Base-by-base conservation (phyloP, 2,329 filamentous ascomycete genomes). In the Xylaria sp. region DNA sequence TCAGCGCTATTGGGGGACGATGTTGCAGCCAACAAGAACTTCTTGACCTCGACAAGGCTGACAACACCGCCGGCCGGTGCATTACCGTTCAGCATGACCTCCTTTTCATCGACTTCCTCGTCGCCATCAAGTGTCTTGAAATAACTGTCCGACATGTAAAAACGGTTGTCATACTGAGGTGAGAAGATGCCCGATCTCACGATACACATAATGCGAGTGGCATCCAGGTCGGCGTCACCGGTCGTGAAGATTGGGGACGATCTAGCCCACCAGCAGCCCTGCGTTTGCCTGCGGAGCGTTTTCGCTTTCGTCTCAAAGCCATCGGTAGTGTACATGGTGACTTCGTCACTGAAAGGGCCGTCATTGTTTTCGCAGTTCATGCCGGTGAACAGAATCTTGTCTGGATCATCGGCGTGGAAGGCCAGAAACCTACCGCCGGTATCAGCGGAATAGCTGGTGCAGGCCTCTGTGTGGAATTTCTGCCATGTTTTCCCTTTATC, bases 181-280 rank as follows among this genome's bases (percentile, higher is more conserved):
- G 86, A 80, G 30, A 89, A 90, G 69, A 89, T 87, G 64, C 84
- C 79, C 58, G 92, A 90, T 59, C 83, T 82, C 44, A 89, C 85
- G 55, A 97, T 87, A 74, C 94, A 99, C 56, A 97, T 75, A 55
- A 93, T 82, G 57, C 92, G 85, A 65, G 88, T 79, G 55, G 84
- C 78, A 69, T 94, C 86, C 55, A 86, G 77, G 39, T 88, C 80
- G 1, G 81, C 76, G 57, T 87, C 76, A 61, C 88, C 88, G 9
- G 86, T 87, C 39, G 83, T 84, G 72, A 99, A 97, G 48, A 86
- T 75, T 4, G 83, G 80, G 10, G 89, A 86, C 11, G 85, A 84
- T 70, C 91, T 91, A 55, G 94, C 93, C 91, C 93, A 99, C 73
- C 88, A 85, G 73, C 94, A 99, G 62, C 89, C 87, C 53, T 84